Percentiles rank a stretch among this genome's conserved stretches.
Evolutionary conservation across 176 grass and related monocot species (phyloP).

Genomic region (Oryza nivara): DNA sequence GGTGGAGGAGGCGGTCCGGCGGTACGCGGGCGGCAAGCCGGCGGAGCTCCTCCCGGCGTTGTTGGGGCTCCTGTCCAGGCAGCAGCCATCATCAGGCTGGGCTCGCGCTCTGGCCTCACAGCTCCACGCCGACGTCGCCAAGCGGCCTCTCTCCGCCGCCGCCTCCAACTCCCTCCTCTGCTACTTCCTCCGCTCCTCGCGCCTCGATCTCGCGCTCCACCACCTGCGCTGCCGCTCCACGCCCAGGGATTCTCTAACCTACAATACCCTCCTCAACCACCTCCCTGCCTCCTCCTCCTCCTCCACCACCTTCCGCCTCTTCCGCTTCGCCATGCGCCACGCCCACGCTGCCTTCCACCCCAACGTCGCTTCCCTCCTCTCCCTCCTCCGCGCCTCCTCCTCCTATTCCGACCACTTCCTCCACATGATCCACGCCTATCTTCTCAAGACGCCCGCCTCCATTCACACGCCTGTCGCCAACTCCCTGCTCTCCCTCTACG

Average conservation of each 20-base stretch:
- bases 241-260: conserved; percentile 42
- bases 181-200: conserved; percentile 37
- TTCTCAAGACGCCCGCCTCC: neutral
- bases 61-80: conserved; percentile 35
- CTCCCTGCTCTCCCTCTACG: neutral
- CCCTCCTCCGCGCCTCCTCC: neutral
- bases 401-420: too few species aligned
- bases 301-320: neutral
- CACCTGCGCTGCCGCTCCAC: conserved; percentile 28
- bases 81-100: neutral
- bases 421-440: neutral
- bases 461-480: neutral
- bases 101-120: neutral
- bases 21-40: conserved; percentile 5
- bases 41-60: conserved; percentile 29
- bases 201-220: conserved; percentile 8
- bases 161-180: conserved; percentile 48
- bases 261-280: conserved; percentile 44
- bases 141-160: conserved; percentile 31
- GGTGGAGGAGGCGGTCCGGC: conserved; percentile 19
- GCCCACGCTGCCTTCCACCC: neutral
- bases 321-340: conserved; percentile 4
- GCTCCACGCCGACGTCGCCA: conserved; percentile 47
- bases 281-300: conserved; percentile 4
- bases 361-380: neutral